Conservation (phyloP, 257 asterid species). For the Solanum dulcamara region DNA sequence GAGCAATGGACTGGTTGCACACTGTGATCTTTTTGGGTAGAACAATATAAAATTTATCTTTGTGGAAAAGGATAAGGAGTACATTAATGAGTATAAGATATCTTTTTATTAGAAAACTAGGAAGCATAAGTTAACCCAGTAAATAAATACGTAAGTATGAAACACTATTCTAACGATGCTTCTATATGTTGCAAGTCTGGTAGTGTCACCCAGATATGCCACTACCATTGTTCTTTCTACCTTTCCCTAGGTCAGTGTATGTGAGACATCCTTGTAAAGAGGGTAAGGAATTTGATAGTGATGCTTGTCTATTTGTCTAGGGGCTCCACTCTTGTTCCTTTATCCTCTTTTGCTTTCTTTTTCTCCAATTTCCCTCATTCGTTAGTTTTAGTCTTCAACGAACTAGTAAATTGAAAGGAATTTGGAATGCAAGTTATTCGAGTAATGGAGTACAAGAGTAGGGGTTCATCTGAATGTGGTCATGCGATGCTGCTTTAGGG, state of each 20-base stretch:
- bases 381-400: neutral
- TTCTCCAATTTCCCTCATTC: neutral
- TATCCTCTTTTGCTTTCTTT: neutral
- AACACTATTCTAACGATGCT: neutral
- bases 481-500: neutral
- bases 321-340: neutral
- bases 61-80: neutral
- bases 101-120: neutral
- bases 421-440: neutral
- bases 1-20: neutral
- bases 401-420: neutral
- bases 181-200: neutral
- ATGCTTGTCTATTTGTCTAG: neutral
- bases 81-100: neutral
- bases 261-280: neutral
- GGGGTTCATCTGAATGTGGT: neutral
- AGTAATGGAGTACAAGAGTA: neutral
- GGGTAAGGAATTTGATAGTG: neutral
- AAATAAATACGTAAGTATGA: neutral
- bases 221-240: neutral
- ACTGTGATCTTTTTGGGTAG: neutral
- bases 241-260: neutral
- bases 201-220: neutral
- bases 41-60: neutral
- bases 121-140: neutral